These are phyloP conservation scores for Dalbergia cultrata DNA, from an alignment of 306 rosid genomes.

Conservation along the genomic window DNA sequence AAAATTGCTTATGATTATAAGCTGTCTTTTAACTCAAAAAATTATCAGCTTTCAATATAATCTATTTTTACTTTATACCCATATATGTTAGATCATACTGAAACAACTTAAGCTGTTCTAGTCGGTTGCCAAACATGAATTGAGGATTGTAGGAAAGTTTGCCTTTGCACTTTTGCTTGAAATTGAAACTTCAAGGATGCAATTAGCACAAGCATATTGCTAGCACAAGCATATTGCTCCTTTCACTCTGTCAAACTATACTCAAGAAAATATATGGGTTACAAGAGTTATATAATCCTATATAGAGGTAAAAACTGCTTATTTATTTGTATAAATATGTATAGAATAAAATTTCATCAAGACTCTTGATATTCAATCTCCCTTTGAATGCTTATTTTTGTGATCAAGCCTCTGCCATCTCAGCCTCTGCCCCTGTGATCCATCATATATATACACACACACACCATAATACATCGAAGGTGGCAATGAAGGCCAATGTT, in stretches of 20 bases:
- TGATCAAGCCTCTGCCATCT: background rate
- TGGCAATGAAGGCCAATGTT: slow-evolving; percentile 54
- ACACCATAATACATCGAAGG: too few species aligned
- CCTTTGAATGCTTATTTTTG: background rate
- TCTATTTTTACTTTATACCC: too few species aligned
- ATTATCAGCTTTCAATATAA: too few species aligned
- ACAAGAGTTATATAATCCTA: background rate
- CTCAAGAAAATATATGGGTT: background rate
- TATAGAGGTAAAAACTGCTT: background rate
- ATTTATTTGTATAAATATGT: slow-evolving; percentile 41
- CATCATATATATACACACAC: too few species aligned
- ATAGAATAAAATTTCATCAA: slow-evolving; percentile 19
- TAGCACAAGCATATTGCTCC: background rate
- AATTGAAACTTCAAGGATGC: background rate
- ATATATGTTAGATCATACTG: too few species aligned
- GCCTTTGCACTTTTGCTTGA: background rate
- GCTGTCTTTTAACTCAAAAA: too few species aligned
- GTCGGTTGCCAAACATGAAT: too few species aligned
- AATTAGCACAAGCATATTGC: too few species aligned
- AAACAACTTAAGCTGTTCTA: too few species aligned
- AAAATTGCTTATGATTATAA: too few species aligned
- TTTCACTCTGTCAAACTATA: background rate
- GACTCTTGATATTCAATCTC: slow-evolving; percentile 8
- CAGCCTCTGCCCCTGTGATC: background rate
- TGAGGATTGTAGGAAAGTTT: background rate